Base-by-base conservation (phyloP, 805 yeast species). In the Candida sakaeoensis region DNA sequence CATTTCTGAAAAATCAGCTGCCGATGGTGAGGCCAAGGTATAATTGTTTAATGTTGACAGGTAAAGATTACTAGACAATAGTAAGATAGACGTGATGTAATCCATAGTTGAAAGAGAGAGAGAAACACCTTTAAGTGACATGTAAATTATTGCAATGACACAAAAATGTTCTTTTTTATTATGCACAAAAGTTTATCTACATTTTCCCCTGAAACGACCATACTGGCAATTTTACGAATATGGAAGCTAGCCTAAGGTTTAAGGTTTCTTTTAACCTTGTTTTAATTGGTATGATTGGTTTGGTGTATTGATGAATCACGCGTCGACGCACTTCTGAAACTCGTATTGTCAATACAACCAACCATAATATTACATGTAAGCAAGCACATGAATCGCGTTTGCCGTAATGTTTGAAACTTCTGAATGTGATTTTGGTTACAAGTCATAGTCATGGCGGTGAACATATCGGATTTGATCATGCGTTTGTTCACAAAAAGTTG, bases 21-120 rank as follows among this genome's bases (percentile, higher is more conserved):
- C n/a, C n/a, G n/a, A n/a, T n/a, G n/a, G n/a, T n/a, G n/a, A n/a
- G n/a, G n/a, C n/a, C n/a, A n/a, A n/a, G n/a, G n/a, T n/a, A n/a
- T n/a, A n/a, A n/a, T n/a, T n/a, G n/a, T n/a, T n/a, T n/a, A n/a
- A 9, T 6, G 26, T 14, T n/a, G 17, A 18, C 13, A 30, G 28
- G 16, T 24, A 24, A 6, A 28, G 16, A 28, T 33, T 19, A 14
- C 33, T 33, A 28, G 42, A 29, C n/a, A 35, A 19, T 24, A 40
- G 18, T 17, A 40, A 12, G 2, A 40, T n/a, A 16, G 42, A 40
- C 17, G 39, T 34, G 28, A 40, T 29, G 30, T 29, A 40, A 14
- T 29, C 19, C 42, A 40, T 40, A 9, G 3, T 14, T 25, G 10
- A 23, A 23, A 14, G 18, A 14, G 16, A 9, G 32, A 28, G 18